Conservation (phyloP, 495 filamentous ascomycete species). For the Daldinia childiae region DNA sequence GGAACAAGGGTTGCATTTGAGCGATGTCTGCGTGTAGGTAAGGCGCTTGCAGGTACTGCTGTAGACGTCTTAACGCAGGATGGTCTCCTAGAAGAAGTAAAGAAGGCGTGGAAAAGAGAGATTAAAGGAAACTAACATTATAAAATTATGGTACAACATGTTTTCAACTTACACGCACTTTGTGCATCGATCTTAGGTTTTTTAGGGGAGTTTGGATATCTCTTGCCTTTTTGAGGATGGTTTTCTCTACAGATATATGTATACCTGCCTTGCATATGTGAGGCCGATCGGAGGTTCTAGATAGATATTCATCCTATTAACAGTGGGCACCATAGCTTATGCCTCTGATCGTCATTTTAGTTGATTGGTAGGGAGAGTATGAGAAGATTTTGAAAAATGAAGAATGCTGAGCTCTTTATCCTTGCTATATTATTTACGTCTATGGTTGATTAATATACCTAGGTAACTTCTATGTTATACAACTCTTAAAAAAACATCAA, state of each 20-base stretch:
- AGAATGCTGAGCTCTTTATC: not conserved
- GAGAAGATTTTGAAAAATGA: not conserved
- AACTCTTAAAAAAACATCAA: too few relatives aligned
- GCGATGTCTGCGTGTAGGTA: conserved; percentile 63
- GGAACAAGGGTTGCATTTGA: conserved; percentile 64
- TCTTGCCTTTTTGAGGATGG: not conserved
- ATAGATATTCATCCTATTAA: too few relatives aligned
- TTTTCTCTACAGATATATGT: not conserved
- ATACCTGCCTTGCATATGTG: too few relatives aligned
- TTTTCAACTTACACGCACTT: not conserved
- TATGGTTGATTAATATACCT: not conserved
- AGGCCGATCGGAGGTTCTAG: too few relatives aligned
- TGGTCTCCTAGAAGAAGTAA: conserved; percentile 55
- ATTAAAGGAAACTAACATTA: conserved; percentile 12
- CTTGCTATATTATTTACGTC: not conserved
- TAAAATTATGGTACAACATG: not conserved
- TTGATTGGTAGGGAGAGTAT: not conserved
- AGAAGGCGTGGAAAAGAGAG: conserved; percentile 43
- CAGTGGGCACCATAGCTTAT: not conserved
- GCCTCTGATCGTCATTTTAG: not conserved
- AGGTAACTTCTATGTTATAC: too few relatives aligned
- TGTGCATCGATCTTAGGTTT: not conserved
- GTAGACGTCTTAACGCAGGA: conserved; percentile 62
- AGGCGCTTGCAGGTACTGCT: conserved; percentile 63
- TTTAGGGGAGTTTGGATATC: not conserved